Conservation (phyloP, 345 rosid genomes). For the Chamaenerion angustifolium region DNA sequence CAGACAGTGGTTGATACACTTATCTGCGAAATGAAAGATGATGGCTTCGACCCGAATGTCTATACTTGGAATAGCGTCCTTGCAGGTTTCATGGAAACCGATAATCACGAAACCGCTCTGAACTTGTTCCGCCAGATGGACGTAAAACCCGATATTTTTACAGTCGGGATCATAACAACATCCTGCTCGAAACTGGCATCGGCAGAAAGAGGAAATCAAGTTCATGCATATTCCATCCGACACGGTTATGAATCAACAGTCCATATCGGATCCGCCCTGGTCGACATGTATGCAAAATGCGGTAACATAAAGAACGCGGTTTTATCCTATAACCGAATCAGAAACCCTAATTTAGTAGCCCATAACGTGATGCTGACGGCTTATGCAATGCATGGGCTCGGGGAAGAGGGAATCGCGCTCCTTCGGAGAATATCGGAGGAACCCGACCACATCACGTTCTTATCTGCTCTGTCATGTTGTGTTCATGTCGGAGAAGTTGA, state of each 20-base stretch:
- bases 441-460: slow-evolving; percentile 48
- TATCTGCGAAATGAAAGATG: slow-evolving; percentile 28
- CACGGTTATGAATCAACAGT: slow-evolving; percentile 21
- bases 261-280: slow-evolving; percentile 34
- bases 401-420: slow-evolving; percentile 32
- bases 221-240: slow-evolving; percentile 30
- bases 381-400: slow-evolving; percentile 37
- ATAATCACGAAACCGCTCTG: slow-evolving; percentile 24
- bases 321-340: slow-evolving; percentile 20
- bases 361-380: slow-evolving; percentile 47
- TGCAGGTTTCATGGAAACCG: slow-evolving; percentile 36
- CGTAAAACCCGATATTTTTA: slow-evolving; percentile 29
- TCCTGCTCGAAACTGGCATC: slow-evolving; percentile 44
- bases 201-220: slow-evolving; percentile 31
- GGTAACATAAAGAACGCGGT: slow-evolving; percentile 28
- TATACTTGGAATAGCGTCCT: slow-evolving; percentile 46
- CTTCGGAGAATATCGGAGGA: slow-evolving; percentile 25
- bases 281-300: slow-evolving; percentile 49
- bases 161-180: slow-evolving; percentile 29
- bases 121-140: slow-evolving; percentile 22
- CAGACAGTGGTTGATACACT: slow-evolving; percentile 11
- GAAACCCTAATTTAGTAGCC: slow-evolving; percentile 24
- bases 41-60: slow-evolving; percentile 38
- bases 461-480: slow-evolving; percentile 39
- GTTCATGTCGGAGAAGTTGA: slow-evolving; percentile 34